Evolutionary conservation across 129 eudicot genomes (phyloP), one percentile per base, ranked within the genome.

Genomic region (Smallanthus sonchifolius): DNA sequence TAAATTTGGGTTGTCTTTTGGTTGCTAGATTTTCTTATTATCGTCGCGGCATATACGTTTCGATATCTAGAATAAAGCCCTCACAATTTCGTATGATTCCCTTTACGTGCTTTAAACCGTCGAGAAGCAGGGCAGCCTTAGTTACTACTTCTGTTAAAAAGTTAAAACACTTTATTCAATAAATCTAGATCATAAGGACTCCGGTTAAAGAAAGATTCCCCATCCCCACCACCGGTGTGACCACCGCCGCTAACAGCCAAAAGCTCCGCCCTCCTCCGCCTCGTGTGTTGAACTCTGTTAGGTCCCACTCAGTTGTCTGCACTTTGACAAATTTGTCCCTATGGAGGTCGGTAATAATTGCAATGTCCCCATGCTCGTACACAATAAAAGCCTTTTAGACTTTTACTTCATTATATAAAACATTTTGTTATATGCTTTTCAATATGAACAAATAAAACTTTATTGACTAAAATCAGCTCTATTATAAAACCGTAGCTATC

Each of bases 171-270:
- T 24, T 24, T 24, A 24, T 24, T 24, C 30, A 24, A 24, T 24
- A 24, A 0, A 24, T 24, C 30, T 24, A 24, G 1, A 24, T 24
- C 30, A 24, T 24, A 24, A 24, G 30, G 30, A 24, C 30, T 24
- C 4, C 16, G 42, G 73, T 69, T 14, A 69, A 68, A 24, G 19
- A 52, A 52, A 70, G 75, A 70, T 70, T 70, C 64, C 38, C 34
- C 42, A 69, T 4, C 75, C 64, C 60, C 78, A 60, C 78, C 47
- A 61, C 34, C 57, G 24, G 44, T 30, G 20, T 48, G 47, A 48
- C 75, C 70, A 74, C 71, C 51, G 64, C 79, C 79, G 64, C 54
- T 74, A 74, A 4, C 37, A 34, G 10, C 59, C 69, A 61, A 59
- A 74, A 34, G 48, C 70, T 75, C 65, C 64, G 30, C 5, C 70